Evolutionary conservation across 495 filamentous ascomycete species (phyloP).

Genomic region (Bryoglossum gracile): DNA sequence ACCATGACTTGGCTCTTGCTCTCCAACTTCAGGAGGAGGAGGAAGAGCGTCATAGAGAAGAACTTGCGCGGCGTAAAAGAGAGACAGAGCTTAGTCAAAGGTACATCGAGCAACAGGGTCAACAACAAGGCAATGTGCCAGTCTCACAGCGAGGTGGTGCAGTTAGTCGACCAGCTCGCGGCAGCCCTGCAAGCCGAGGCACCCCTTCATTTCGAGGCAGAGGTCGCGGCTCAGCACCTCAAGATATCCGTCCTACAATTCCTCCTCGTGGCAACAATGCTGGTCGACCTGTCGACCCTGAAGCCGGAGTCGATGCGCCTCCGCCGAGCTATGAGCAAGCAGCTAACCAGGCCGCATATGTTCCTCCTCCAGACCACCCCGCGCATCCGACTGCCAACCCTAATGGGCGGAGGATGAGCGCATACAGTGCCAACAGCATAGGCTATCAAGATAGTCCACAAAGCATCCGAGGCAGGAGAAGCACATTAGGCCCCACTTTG

Average conservation of each 20-base stretch:
- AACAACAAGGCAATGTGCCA: slow-evolving; percentile 13
- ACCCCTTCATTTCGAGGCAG: not conserved
- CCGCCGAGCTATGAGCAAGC: slow-evolving; percentile 83
- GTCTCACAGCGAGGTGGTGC: slow-evolving; percentile 14
- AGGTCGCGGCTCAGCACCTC: slow-evolving; percentile 11
- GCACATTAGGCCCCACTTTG: slow-evolving; percentile 6
- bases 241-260: slow-evolving; percentile 17
- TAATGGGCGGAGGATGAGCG: slow-evolving; percentile 9
- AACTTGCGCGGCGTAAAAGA: slow-evolving; percentile 39
- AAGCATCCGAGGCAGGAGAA: not conserved
- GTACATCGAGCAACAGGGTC: slow-evolving; percentile 48
- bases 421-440: slow-evolving; percentile 7
- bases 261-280: slow-evolving; percentile 22
- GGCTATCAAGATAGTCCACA: not conserved
- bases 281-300: slow-evolving; percentile 27
- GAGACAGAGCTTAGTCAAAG: slow-evolving; percentile 46
- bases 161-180: not conserved
- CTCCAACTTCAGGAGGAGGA: slow-evolving; percentile 81
- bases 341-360: slow-evolving; percentile 53
- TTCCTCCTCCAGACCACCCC: slow-evolving; percentile 53
- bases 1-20: slow-evolving; percentile 71
- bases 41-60: slow-evolving; percentile 53
- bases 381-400: slow-evolving; percentile 40
- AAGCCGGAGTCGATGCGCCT: slow-evolving; percentile 52
- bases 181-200: not conserved